Percentiles rank a stretch among this genome's conserved stretches.
phyloP scores from a whole-genome alignment of 2,329 filamentous ascomycete genomes.

The Calycina herbarum region DNA sequence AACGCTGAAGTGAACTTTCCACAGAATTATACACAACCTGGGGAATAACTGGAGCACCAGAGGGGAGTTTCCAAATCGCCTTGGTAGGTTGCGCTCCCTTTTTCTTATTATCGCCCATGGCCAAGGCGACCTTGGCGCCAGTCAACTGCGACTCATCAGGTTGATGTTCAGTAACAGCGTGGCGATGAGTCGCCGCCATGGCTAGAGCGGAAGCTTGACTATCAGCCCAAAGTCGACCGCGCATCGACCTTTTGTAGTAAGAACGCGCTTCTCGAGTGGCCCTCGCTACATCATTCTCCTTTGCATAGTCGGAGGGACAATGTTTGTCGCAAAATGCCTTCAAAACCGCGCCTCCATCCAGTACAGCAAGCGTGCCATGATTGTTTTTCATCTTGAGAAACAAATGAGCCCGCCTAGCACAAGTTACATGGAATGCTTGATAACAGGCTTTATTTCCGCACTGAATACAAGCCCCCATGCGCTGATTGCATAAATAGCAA shows the following conservation, averaged over 20 bases:
- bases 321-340: conserved; percentile 98
- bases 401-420: conserved; percentile 80
- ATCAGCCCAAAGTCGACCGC: conserved; percentile 86
- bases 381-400: conserved; percentile 97
- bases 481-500: conserved; percentile 96
- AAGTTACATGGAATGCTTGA: conserved; percentile 95
- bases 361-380: conserved; percentile 73
- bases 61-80: conserved; percentile 86
- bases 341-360: conserved; percentile 76
- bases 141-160: conserved; percentile 82
- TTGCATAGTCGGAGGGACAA: conserved; percentile 83
- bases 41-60: conserved; percentile 91
- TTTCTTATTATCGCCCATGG: conserved; percentile 72
- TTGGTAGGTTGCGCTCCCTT: conserved; percentile 68
- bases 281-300: conserved; percentile 78
- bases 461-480: conserved; percentile 97
- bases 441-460: conserved; percentile 98
- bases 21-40: conserved; percentile 85
- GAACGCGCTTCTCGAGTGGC: conserved; percentile 82
- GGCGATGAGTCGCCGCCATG: conserved; percentile 70
- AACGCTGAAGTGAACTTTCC: conserved; percentile 78
- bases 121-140: conserved; percentile 76
- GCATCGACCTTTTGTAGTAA: conserved; percentile 89
- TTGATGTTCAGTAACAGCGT: conserved; percentile 65
- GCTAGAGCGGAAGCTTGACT: conserved; percentile 81